These are phyloP conservation scores for Elsinoe arachidis DNA, from an alignment of 2,329 filamentous ascomycete genomes.

Conservation along the genomic window DNA sequence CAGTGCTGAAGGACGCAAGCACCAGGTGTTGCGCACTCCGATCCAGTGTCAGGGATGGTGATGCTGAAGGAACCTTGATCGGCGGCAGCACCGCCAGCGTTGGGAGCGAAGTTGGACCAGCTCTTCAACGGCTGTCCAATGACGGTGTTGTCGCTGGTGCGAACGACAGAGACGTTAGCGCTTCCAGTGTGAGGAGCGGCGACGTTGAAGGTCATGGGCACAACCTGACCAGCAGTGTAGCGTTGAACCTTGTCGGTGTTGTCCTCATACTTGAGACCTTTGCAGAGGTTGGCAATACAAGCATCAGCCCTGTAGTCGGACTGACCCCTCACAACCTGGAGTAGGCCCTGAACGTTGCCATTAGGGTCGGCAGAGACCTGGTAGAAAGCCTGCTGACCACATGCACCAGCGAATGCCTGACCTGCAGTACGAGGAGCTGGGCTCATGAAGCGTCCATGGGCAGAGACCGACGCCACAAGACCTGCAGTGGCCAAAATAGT, in stretches of 20 bases:
- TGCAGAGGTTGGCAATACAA: slow-evolving; percentile 50
- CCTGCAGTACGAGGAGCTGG: slow-evolving; percentile 45
- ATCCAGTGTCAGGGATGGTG: slow-evolving; percentile 46
- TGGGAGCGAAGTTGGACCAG: slow-evolving; percentile 49
- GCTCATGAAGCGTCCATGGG: slow-evolving; percentile 45
- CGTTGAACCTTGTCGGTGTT: slow-evolving; percentile 45
- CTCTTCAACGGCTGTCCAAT: slow-evolving; percentile 46
- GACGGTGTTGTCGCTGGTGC: slow-evolving; percentile 43
- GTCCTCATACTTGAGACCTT: slow-evolving; percentile 50
- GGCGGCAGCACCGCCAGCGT: slow-evolving; percentile 32
- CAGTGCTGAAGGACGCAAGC: slow-evolving; percentile 53
- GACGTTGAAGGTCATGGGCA: slow-evolving; percentile 40
- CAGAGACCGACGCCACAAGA: slow-evolving; percentile 40
- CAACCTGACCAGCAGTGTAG: slow-evolving; percentile 43
- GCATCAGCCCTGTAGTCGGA: slow-evolving; percentile 39
- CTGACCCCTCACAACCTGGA: slow-evolving; percentile 42
- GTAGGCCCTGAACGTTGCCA: slow-evolving; percentile 49
- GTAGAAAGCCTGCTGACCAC: slow-evolving; percentile 47
- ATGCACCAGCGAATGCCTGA: slow-evolving; percentile 34
- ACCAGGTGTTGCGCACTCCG: slow-evolving; percentile 41
- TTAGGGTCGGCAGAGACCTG: slow-evolving; percentile 40
- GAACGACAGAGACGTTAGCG: slow-evolving; percentile 52
- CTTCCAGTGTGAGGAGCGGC: slow-evolving; percentile 46
- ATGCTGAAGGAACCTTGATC: slow-evolving; percentile 44
- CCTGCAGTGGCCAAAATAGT: slow-evolving; percentile 36